These are phyloP conservation scores for Leptoxyphium fumago DNA, from an alignment of 2,329 filamentous ascomycete genomes.

Conservation along the genomic window DNA sequence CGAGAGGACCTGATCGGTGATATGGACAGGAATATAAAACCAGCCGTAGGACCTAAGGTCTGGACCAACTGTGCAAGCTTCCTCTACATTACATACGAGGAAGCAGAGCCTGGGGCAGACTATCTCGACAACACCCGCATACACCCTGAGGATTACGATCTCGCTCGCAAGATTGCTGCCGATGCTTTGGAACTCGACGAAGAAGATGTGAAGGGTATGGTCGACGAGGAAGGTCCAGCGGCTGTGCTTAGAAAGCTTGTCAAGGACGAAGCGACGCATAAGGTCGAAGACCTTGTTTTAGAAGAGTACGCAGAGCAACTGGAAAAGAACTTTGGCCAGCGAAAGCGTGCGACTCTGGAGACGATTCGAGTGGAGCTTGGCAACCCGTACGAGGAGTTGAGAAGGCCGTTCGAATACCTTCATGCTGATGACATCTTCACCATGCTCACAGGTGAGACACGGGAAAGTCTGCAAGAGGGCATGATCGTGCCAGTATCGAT, in stretches of 20 bases:
- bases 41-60: constrained; percentile 75
- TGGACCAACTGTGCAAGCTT: constrained; percentile 98
- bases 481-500: constrained; percentile 90
- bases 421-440: constrained; percentile 73
- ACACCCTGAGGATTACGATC: constrained; percentile 95
- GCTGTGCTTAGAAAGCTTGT: constrained; percentile 93
- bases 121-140: constrained; percentile 94
- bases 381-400: constrained; percentile 84
- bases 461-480: constrained; percentile 64
- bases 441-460: constrained; percentile 90
- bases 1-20: constrained; percentile 82
- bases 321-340: constrained; percentile 80
- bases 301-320: constrained; percentile 96
- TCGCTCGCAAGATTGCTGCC: constrained; percentile 95
- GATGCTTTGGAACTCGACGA: constrained; percentile 94
- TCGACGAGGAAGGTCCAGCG: constrained; percentile 74
- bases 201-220: constrained; percentile 91
- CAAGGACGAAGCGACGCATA: constrained; percentile 82
- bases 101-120: constrained; percentile 63
- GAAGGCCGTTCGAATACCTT: constrained; percentile 60
- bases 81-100: constrained; percentile 75
- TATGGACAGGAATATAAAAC: constrained; percentile 42
- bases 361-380: constrained; percentile 90
- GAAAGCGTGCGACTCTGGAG: constrained; percentile 89
- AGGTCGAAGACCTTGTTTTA: constrained; percentile 87